Percentiles rank a stretch among this genome's conserved stretches.
Conservation (phyloP, 768 basidiomycete species). For the Boletus fagicola region DNA sequence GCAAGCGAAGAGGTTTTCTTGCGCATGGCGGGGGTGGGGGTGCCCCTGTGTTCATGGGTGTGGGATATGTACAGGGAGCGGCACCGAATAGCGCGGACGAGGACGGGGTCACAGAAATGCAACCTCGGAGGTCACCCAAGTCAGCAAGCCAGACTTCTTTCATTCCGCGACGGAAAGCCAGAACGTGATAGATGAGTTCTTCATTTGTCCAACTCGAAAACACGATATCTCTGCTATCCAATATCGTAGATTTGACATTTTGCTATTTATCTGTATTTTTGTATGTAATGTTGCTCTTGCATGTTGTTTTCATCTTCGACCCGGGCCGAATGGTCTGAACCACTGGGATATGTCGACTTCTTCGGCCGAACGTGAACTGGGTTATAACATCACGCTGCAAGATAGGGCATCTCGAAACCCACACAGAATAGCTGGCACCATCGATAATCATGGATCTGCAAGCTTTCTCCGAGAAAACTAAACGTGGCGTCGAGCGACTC, state of each 20-base stretch:
- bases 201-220: background rate
- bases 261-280: constrained; percentile 29
- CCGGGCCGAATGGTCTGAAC: background rate
- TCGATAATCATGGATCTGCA: constrained; percentile 10
- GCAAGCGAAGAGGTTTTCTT: constrained; percentile 58
- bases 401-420: background rate
- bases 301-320: background rate
- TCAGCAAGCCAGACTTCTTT: constrained; percentile 16
- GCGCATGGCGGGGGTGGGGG: constrained; percentile 77
- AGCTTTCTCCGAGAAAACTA: constrained; percentile 18
- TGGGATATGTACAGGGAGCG: constrained; percentile 62
- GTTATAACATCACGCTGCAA: background rate
- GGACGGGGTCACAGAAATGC: background rate
- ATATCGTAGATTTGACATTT: background rate
- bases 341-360: background rate
- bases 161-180: constrained; percentile 27
- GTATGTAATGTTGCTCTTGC: constrained; percentile 12
- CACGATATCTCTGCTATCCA: constrained; percentile 9
- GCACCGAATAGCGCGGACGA: constrained; percentile 30
- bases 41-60: constrained; percentile 65
- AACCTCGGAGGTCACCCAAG: constrained; percentile 7
- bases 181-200: constrained; percentile 9
- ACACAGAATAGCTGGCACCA: background rate
- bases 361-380: background rate
- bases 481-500: constrained; percentile 42